Percentiles rank a stretch among this genome's conserved stretches.
Conservation (phyloP, 768 basidiomycete species). For the Lactifluus rugatus region DNA sequence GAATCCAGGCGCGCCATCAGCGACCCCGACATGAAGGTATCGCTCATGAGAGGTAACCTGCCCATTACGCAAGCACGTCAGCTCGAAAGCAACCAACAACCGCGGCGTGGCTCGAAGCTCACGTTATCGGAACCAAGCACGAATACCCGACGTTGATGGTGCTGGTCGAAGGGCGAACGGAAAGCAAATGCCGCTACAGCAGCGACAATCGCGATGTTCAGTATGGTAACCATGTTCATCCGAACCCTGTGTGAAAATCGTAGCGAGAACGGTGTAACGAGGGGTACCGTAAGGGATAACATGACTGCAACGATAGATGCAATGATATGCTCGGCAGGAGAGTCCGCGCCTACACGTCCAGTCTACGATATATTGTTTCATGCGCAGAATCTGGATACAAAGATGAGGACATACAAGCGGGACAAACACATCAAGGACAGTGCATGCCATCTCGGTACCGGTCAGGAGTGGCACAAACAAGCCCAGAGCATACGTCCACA, state of each 20-base stretch:
- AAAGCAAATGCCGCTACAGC: conserved; percentile 53
- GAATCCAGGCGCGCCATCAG: conserved; percentile 78
- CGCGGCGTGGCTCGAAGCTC: conserved; percentile 22
- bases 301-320: conserved; percentile 61
- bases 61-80: background rate
- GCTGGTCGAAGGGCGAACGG: conserved; percentile 59
- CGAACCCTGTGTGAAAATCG: conserved; percentile 45
- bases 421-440: conserved; percentile 79
- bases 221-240: conserved; percentile 32
- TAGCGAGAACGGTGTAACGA: conserved; percentile 61
- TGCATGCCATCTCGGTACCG: conserved; percentile 46
- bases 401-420: conserved; percentile 49
- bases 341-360: conserved; percentile 72
- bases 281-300: conserved; percentile 48
- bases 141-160: conserved; percentile 84
- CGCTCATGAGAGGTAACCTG: conserved; percentile 66
- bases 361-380: conserved; percentile 37
- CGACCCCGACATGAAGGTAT: conserved; percentile 69
- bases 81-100: background rate
- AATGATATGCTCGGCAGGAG: conserved; percentile 83
- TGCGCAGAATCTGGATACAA: background rate
- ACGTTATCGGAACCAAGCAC: conserved; percentile 83
- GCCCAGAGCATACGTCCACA: conserved; percentile 56
- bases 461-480: conserved; percentile 45
- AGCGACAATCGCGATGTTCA: conserved; percentile 38